Evolutionary conservation across 164 flowering plant species (phyloP).

Genomic region (Chimonanthus salicifolius): DNA sequence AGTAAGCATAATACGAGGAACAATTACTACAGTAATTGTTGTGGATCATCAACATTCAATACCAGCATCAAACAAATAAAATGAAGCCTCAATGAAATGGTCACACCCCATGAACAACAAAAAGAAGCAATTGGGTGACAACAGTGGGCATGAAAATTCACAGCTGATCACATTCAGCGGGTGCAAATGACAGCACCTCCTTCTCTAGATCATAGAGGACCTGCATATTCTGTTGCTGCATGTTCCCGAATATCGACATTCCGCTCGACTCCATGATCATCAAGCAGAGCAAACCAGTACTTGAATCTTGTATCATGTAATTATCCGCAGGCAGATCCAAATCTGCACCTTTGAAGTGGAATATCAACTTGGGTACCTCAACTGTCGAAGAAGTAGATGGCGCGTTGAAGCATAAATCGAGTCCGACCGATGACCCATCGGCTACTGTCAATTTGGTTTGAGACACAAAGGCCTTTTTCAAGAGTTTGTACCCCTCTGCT

Average conservation of each 20-base stretch:
- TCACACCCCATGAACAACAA: not conserved
- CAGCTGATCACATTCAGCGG: conserved; percentile 50
- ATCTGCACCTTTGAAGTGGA: conserved; percentile 69
- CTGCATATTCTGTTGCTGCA: conserved; percentile 80
- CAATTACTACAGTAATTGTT: not conserved
- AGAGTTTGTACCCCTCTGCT: conserved; percentile 30
- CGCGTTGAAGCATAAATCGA: conserved; percentile 65
- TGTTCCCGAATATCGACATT: conserved; percentile 80
- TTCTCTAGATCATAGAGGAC: conserved; percentile 68
- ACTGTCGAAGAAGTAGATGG: conserved; percentile 27
- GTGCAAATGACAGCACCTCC: conserved; percentile 54
- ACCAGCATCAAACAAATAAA: not conserved
- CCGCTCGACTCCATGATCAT: conserved; percentile 65
- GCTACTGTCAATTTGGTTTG: conserved; percentile 45
- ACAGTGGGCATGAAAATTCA: conserved; percentile 9
- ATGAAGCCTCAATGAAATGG: not conserved
- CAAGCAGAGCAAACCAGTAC: conserved; percentile 54
- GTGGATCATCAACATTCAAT: not conserved
- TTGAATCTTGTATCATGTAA: conserved; percentile 56
- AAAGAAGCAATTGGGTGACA: not conserved
- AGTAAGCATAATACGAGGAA: not conserved
- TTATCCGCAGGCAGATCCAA: conserved; percentile 71
- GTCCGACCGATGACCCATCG: conserved; percentile 36
- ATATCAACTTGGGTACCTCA: conserved; percentile 55
- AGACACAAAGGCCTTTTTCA: conserved; percentile 53